Evolutionary conservation across 2,329 filamentous ascomycete species (phyloP).

Genomic region (Colletotrichum australisinense): DNA sequence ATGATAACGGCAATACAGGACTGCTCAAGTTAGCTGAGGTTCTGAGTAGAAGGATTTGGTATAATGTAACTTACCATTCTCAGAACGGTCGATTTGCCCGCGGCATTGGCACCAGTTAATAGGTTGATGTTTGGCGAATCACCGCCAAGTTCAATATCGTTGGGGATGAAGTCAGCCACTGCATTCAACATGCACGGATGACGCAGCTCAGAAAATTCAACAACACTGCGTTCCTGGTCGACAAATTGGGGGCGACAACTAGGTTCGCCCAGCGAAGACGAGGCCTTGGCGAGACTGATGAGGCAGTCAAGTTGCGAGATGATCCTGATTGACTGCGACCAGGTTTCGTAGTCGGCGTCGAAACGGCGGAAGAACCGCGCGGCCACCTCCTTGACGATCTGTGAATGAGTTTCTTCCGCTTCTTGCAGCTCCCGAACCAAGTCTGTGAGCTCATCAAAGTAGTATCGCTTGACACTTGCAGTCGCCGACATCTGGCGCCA

Average conservation of each 20-base stretch:
- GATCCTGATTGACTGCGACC: slow-evolving; percentile 91
- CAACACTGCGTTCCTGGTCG: slow-evolving; percentile 82
- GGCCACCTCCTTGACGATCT: slow-evolving; percentile 89
- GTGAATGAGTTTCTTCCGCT: slow-evolving; percentile 91
- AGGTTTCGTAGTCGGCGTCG: slow-evolving; percentile 85
- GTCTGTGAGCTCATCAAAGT: slow-evolving; percentile 84
- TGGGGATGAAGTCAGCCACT: slow-evolving; percentile 95
- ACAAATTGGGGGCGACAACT: slow-evolving; percentile 92
- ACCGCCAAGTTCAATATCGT: slow-evolving; percentile 90
- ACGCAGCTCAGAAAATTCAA: slow-evolving; percentile 93
- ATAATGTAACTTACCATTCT: slow-evolving; percentile 78
- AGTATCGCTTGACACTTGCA: slow-evolving; percentile 90
- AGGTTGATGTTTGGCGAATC: slow-evolving; percentile 85
- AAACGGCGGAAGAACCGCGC: slow-evolving; percentile 88
- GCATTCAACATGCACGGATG: slow-evolving; percentile 95
- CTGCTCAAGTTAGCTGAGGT: slow-evolving; percentile 54
- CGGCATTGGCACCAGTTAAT: slow-evolving; percentile 95
- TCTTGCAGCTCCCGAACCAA: slow-evolving; percentile 92
- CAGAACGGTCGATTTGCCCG: slow-evolving; percentile 95
- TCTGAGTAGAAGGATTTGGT: not conserved
- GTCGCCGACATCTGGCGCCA: slow-evolving; percentile 99
- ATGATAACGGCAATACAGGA: slow-evolving; percentile 97
- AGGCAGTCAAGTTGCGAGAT: slow-evolving; percentile 94
- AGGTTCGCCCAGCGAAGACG: slow-evolving; percentile 83
- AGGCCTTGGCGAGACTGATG: slow-evolving; percentile 91